Evolutionary conservation across 2,329 filamentous ascomycete genomes (phyloP).

Genomic region (Penicillium fuscoglaucum): DNA sequence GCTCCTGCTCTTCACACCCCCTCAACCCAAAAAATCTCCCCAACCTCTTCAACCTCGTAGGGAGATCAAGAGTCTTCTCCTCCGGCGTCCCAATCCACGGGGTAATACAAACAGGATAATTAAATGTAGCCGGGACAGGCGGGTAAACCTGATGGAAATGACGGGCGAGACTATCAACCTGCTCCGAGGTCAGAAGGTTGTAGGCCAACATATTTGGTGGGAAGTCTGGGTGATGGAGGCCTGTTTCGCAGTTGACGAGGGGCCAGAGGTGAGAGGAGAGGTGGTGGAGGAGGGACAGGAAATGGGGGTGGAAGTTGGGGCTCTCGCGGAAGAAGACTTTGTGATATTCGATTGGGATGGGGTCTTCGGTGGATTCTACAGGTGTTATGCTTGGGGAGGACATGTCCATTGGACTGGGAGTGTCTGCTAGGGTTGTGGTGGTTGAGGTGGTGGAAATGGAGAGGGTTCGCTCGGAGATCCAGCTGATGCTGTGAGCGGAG

Average conservation of each 20-base stretch:
- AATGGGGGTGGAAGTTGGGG: constrained; percentile 4
- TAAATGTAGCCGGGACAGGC: constrained; percentile 30
- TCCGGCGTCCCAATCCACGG: constrained; percentile 32
- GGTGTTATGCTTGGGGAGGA: neutral
- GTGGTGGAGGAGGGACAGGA: constrained; percentile 27
- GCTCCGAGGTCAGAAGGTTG: constrained; percentile 42
- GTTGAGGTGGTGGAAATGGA: neutral
- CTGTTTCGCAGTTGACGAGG: constrained; percentile 40
- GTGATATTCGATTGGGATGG: neutral
- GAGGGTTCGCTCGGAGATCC: constrained; percentile 1
- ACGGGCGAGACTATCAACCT: constrained; percentile 44
- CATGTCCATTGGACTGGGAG: neutral
- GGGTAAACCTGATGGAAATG: constrained; percentile 47
- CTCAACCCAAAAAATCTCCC: constrained; percentile 46
- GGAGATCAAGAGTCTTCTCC: constrained; percentile 30
- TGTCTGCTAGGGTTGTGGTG: neutral
- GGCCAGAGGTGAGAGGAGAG: constrained; percentile 36
- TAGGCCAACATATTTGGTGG: constrained; percentile 41
- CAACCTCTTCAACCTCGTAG: constrained; percentile 43
- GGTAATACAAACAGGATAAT: constrained; percentile 37
- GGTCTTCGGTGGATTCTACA: neutral
- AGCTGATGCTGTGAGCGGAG: neutral
- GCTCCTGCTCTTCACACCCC: constrained; percentile 30
- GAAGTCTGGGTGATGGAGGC: constrained; percentile 40
- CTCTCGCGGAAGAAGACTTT: neutral